Percentiles rank a stretch among this genome's conserved stretches.
Conservation (phyloP, 129 eudicot genomes). For the Chrysanthemum makinoi region DNA sequence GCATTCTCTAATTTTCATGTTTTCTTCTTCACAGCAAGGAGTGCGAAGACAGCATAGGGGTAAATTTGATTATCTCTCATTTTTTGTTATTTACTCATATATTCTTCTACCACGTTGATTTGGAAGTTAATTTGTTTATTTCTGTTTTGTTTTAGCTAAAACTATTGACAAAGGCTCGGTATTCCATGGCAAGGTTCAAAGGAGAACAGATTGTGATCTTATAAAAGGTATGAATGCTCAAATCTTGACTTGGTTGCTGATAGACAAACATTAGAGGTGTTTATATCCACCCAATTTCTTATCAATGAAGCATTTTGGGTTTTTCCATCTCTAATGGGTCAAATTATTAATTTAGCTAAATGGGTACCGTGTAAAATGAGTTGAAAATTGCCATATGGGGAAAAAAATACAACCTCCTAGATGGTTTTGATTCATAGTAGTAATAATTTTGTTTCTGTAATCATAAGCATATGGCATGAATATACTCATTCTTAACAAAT, state of each 20-base stretch:
- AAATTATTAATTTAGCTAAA: too few species aligned
- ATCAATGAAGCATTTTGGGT: background rate
- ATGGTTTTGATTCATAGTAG: too few species aligned
- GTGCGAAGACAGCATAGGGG: constrained; percentile 91
- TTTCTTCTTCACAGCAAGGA: constrained; percentile 59
- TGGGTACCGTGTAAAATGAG: too few species aligned
- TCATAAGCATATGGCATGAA: too few species aligned
- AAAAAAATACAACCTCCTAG: too few species aligned
- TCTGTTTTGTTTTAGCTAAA: constrained; percentile 49
- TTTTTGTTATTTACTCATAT: constrained; percentile 4
- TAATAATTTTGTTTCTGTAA: too few species aligned
- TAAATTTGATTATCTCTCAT: constrained; percentile 26
- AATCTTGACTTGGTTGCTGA: background rate
- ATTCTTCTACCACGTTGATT: background rate
- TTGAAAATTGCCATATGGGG: too few species aligned
- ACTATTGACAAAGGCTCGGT: constrained; percentile 86
- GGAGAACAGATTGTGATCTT: constrained; percentile 92
- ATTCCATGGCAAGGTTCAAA: constrained; percentile 78
- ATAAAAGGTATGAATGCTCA: constrained; percentile 66
- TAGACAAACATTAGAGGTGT: background rate
- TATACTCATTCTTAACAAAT: too few species aligned
- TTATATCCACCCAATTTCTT: background rate
- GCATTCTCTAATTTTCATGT: constrained; percentile 13
- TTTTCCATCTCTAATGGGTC: background rate
- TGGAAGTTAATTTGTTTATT: constrained; percentile 11